Base-by-base conservation (phyloP, 768 basidiomycete genomes). In the Hygrophoropsis aurantiaca region DNA sequence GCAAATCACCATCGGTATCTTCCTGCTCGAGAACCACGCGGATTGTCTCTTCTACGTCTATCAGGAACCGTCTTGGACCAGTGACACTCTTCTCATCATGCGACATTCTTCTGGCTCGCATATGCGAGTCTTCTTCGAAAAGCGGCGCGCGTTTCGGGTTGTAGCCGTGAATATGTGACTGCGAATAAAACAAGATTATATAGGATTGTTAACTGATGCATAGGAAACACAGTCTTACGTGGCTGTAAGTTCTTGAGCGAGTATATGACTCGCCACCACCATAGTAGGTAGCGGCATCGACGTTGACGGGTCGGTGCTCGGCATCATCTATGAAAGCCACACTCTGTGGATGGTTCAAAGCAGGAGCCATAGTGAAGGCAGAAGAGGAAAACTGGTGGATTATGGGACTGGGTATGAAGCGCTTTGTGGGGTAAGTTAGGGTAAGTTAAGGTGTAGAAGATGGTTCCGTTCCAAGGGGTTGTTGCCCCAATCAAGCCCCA, bases 41-140 rank as follows among this genome's bases (percentile, higher is more conserved):
- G 59, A 99, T 93, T 25, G 95, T 99, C 69, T 97, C 95, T 59
- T 98, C 95, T 13, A 98, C 95, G 60, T 97, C 95, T 48, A 98
- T 92, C 42, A 98, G 77, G 72, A 95, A 98, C 33, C 94, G 85
- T 35, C 94, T 76, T 3, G 93, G 90, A 0, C 79, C 84, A 0
- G 84, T 75, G 13, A 82, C 77, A 42, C 83, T 82, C 69, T 91
- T 89, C 71, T 95, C 93, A 63, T 97, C 94, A 62, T 97, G 94
- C 16, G 92, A 94, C 74, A 97, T 75, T 44, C 94, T 79, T 39
- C 94, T 79, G 42, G 85, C 74, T 24, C 89, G 76, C 41, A 71
- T 68, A 61, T 90, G 87, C 63, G 73, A 78, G 64, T 92, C 89
- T 38, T 91, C 84, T 47, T 88, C 77, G 63, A 94, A 90, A 9